Evolutionary conservation across 768 basidiomycete genomes (phyloP), one percentile per base, ranked within the genome.

Genomic region (Lyophyllum semitale): DNA sequence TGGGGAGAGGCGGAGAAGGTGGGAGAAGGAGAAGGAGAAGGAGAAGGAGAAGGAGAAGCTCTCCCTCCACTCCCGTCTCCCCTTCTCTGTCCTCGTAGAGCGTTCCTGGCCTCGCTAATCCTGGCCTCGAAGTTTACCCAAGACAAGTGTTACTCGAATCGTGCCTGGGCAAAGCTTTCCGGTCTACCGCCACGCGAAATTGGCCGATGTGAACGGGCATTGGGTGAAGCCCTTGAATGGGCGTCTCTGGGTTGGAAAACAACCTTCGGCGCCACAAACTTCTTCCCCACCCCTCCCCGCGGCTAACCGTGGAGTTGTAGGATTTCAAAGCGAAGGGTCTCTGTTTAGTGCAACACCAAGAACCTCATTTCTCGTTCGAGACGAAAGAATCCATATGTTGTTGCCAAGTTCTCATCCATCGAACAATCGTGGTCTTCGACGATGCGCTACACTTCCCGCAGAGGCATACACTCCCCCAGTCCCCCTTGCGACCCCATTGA

Each of bases 241-340:
- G 91, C 83, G 91, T n/a, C 83, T 95, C 23, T 95, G 93, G 91
- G 91, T 95, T 37, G 92, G 92, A 53, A 93, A 93, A 71, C 73
- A 77, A 52, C 63, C 79, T 43, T 49, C 61, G 15, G 33, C 67
- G 20, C 41, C 65, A 32, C 53, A 66, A 13, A 45, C 68, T 20
- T 40, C 68, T 38, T 15, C 67, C 5, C 38, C 68, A 9, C 37
- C 63, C 15, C 37, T 63, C 32, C 42, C 48, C 9, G 17, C 67
- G 42, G 57, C 64, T 15, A 53, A 58, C 30, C 77, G 82, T 48
- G 53, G 76, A 3, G 67, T 87, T 22, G 65, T 68, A 27, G 74
- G 85, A 60, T 74, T 76, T 20, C 81, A 77, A 54, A 87, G 84
- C 52, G 85, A 87, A 61, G 66, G 68, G 3, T 63, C 71, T 59